These are phyloP conservation scores for Pseudocercospora fuligena DNA, from an alignment of 2,329 filamentous ascomycete species.

Conservation along the genomic window DNA sequence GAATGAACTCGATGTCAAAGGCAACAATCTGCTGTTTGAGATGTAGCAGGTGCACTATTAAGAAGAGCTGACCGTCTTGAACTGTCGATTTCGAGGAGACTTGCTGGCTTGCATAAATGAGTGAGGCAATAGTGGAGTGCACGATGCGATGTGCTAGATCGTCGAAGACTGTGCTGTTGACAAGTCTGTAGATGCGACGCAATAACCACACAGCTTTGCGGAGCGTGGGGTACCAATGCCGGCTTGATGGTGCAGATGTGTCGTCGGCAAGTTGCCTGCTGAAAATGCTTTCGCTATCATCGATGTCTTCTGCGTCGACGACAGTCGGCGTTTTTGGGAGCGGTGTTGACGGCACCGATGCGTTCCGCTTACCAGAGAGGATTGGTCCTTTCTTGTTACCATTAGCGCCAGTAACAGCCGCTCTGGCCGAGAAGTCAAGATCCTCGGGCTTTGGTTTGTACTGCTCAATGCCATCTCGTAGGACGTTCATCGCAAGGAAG, in stretches of 20 bases:
- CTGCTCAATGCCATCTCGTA: constrained; percentile 69
- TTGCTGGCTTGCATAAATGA: constrained; percentile 71
- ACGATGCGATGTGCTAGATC: constrained; percentile 81
- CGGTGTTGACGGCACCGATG: constrained; percentile 41
- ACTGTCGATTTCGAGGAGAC: constrained; percentile 69
- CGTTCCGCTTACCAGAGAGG: constrained; percentile 57
- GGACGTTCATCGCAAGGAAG: constrained; percentile 65
- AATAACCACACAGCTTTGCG: constrained; percentile 71
- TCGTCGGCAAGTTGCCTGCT: constrained; percentile 33
- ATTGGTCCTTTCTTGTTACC: constrained; percentile 46
- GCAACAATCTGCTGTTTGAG: constrained; percentile 95
- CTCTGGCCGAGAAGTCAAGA: constrained; percentile 63
- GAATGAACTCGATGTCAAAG: constrained; percentile 84
- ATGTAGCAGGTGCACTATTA: constrained; percentile 91
- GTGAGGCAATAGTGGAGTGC: constrained; percentile 82
- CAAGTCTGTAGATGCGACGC: constrained; percentile 70
- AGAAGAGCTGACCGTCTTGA: constrained; percentile 84
- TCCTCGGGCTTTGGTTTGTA: constrained; percentile 69
- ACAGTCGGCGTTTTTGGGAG: constrained; percentile 56
- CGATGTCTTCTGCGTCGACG: constrained; percentile 57
- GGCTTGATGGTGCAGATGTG: constrained; percentile 21
- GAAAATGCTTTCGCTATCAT: constrained; percentile 55
- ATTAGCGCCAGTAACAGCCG: constrained; percentile 30
- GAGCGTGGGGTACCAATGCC: constrained; percentile 68
- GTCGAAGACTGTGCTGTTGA: constrained; percentile 72